phyloP scores from a whole-genome alignment of 345 rosid species.

The Citrus glauca region DNA sequence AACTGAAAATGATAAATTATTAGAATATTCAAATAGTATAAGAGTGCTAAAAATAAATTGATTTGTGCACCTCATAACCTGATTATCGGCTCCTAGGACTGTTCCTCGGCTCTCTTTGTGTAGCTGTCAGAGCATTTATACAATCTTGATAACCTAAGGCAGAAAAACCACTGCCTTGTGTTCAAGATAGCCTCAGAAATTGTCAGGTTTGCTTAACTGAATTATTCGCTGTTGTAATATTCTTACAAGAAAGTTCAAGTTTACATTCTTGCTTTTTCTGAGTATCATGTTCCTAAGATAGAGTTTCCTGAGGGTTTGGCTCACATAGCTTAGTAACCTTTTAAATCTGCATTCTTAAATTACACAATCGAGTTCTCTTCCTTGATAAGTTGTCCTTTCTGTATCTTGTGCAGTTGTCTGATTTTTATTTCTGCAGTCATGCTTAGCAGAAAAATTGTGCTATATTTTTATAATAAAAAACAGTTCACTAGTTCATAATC shows the following conservation, averaged over 20 bases:
- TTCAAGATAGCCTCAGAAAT: not conserved
- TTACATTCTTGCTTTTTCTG: not conserved
- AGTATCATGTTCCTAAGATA: not conserved
- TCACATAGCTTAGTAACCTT: not conserved
- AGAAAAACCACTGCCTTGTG: not conserved
- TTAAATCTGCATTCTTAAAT: not conserved
- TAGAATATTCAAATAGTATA: not conserved
- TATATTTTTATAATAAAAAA: not conserved
- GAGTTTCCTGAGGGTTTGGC: not conserved
- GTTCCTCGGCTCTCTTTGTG: not conserved
- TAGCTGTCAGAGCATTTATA: not conserved
- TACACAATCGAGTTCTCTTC: not conserved
- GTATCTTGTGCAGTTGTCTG: not conserved
- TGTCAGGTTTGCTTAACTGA: not conserved
- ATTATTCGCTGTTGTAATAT: not conserved
- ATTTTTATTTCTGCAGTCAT: constrained; percentile 1
- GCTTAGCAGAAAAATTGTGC: not conserved
- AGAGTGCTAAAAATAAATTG: not conserved
- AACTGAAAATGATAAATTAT: not conserved
- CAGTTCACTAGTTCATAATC: not conserved
- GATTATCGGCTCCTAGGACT: not conserved
- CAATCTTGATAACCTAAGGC: not conserved
- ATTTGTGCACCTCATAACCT: not conserved
- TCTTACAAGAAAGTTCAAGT: not conserved
- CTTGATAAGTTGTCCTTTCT: not conserved